Base-by-base conservation (phyloP, 208 protist genomes). In the Perkinsela sp. region DNA sequence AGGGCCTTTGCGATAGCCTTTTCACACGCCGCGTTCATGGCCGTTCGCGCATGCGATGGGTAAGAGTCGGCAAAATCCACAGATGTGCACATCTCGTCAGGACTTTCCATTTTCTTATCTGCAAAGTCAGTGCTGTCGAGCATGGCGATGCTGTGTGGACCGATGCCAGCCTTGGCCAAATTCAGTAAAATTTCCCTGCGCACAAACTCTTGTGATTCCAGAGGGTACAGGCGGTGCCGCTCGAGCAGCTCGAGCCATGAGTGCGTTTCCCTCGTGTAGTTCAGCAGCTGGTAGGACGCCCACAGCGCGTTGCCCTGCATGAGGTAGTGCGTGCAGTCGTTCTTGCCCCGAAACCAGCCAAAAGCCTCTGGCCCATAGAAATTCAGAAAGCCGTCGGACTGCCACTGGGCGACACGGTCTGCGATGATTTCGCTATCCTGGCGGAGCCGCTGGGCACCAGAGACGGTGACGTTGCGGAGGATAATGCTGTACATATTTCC, bases 311-410 rank as follows among this genome's bases (percentile, higher is more conserved):
- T 22, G 40, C 40, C 40, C 6, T 22, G 40, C 13, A 57, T n/a
- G 22, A 57, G 40, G 40, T 57, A 22, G 22, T 57, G 22, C 13
- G 13, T 57, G 13, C 13, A 57, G 22, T 57, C 40, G 6, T 6
- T n/a, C 40, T 57, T 57, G 40, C 40, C 40, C 40, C 40, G 40
- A 57, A 57, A 57, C 40, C 40, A 57, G 13, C 40, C 40, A 57
- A 57, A 57, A 22, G 6, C 13, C 40, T 57, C 13, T 57, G 40
- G 40, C 6, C 40, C 40, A 57, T n/a, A 57, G 40, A n/a, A 57
- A 22, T 57, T 57, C 22, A 57, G 22, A 22, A 57, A 57, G 6
- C 40, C 40, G 40, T 57, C 13, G 13, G 13, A 22, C 22, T 57
- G 6, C 40, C 40, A 57, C 22, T n/a, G 22, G 40, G 6, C 40